Base-by-base conservation (phyloP, 176 grass and related monocot species). In the Hyparrhenia diplandra region DNA sequence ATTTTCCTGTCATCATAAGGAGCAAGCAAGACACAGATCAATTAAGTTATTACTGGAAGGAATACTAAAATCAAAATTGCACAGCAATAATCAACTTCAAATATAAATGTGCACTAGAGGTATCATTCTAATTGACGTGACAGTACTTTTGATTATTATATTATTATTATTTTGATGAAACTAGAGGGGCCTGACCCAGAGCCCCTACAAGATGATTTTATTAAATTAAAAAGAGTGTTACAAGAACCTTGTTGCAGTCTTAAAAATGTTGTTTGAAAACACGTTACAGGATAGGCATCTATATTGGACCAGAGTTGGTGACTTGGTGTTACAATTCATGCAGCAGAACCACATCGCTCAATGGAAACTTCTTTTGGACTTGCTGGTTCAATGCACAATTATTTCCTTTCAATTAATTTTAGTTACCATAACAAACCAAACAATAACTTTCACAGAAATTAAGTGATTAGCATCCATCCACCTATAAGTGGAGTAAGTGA, bases 1-100 rank as follows among this genome's bases (percentile, higher is more conserved):
- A 63, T 77, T 94, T 92, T 90, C 72, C 82, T 90, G 71, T 72
- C 29, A 72, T 51, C 3, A 11, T 11, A 54, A 28, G 28, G 23
- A 60, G 6, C 25, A 21, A 76, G 1, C 17, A 60, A 75, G 45
- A 72, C 37, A 82, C 4, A 55, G 21, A 79, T 20, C 61, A 61
- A 1, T 4, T 14, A 25, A 35, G 49, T 63, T n/a, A n/a, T n/a
- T 42, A 20, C 13, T 24, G 0, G 13, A 45, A 46, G 72, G 20
- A 9, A 52, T 13, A 16, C 10, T 42, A 37, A 49, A 59, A 69
- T 14, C 0, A 60, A 46, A 67, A 68, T 68, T 6, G 4, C 20
- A 30, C 60, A 57, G 10, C 7, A 64, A 41, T 16, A 36, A 49
- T 10, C 13, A 74, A 71, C 42, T 64, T 27, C 6, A 51, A 85